phyloP scores from a whole-genome alignment of 2,329 filamentous ascomycete genomes.

The Hansfordia pulvinata region DNA sequence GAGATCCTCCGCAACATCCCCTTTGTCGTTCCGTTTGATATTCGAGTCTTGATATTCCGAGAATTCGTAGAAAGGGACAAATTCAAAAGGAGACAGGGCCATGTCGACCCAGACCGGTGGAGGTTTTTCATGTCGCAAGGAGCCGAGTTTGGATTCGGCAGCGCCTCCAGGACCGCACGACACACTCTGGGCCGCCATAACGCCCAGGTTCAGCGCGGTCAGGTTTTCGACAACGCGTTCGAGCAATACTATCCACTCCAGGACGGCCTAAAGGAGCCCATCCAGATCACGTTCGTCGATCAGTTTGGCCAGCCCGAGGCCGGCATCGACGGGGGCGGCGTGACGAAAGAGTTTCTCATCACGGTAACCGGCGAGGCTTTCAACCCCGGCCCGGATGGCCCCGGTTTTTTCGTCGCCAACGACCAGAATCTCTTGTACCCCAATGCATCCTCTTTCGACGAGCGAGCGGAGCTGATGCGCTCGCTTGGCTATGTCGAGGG shows the following conservation, averaged over 20 bases:
- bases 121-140: slow-evolving; percentile 42
- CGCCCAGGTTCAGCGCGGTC: slow-evolving; percentile 65
- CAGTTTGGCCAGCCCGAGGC: slow-evolving; percentile 77
- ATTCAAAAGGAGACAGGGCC: slow-evolving; percentile 51
- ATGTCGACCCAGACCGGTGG: slow-evolving; percentile 63
- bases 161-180: slow-evolving; percentile 10
- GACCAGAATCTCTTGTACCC: slow-evolving; percentile 80
- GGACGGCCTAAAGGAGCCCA: slow-evolving; percentile 80
- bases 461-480: slow-evolving; percentile 44
- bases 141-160: slow-evolving; percentile 12
- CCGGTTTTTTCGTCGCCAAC: slow-evolving; percentile 68
- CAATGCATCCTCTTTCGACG: slow-evolving; percentile 66
- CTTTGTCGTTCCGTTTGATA: slow-evolving; percentile 89
- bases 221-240: slow-evolving; percentile 77
- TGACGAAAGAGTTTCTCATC: slow-evolving; percentile 93
- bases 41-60: slow-evolving; percentile 81
- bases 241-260: slow-evolving; percentile 70
- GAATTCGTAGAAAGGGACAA: slow-evolving; percentile 86
- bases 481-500: slow-evolving; percentile 35
- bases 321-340: slow-evolving; percentile 91
- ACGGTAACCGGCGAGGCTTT: slow-evolving; percentile 82
- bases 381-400: slow-evolving; percentile 26
- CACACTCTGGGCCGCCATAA: slow-evolving; percentile 47
- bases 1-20: slow-evolving; percentile 94
- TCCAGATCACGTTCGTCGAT: slow-evolving; percentile 93